Evolutionary conservation across 768 basidiomycete species (phyloP), one percentile per base, ranked within the genome.

Genomic region (Lactarius hengduanensis): DNA sequence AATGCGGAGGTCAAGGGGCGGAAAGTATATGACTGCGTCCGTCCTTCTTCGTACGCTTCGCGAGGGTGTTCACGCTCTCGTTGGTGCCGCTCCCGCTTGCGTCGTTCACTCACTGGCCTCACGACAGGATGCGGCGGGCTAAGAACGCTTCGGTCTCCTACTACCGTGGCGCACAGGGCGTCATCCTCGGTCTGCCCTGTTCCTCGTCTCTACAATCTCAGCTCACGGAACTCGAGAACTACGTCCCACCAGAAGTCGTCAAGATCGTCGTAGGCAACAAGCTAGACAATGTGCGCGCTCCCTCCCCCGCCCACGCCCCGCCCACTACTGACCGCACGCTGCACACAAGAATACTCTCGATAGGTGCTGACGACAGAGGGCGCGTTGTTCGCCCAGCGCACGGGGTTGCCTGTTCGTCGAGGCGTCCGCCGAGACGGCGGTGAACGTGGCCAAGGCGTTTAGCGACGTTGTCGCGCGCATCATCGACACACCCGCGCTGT

Each of bases 251-350:
- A 22, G 88, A 89, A 1, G 92, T 97, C 26, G 91, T 94, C 57
- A 94, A 95, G 84, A 94, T 98, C 72, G 84, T 99, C 22, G 95
- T 99, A 2, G 96, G 92, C 34, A 91, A 90, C 78, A 99, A 98
- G 78, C 80, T 96, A 20, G 95, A 98, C 81, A 97, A 96, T 83
- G 91, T 86, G 41, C 41, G 74, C 68, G 41, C 11, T 18, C 11
- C 26, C 9, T n/a, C 36, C 7, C 34, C 32, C 34, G 34, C 26
- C 26, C 26, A 26, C 26, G 26, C 26, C 26, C 26, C 26, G 26
- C 26, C 26, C 26, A 26, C 2, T 7, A 36, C 38, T 59, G 56
- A 22, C n/a, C 40, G 4, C 38, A 22, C 59, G 43, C 13, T 10
- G 9, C 36, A 1, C 40, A 1, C 18, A 95, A 92, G 96, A 97